Percentiles rank a stretch among this genome's conserved stretches.
phyloP scores from a whole-genome alignment of 768 basidiomycete genomes.

The Trametes gibbosa region DNA sequence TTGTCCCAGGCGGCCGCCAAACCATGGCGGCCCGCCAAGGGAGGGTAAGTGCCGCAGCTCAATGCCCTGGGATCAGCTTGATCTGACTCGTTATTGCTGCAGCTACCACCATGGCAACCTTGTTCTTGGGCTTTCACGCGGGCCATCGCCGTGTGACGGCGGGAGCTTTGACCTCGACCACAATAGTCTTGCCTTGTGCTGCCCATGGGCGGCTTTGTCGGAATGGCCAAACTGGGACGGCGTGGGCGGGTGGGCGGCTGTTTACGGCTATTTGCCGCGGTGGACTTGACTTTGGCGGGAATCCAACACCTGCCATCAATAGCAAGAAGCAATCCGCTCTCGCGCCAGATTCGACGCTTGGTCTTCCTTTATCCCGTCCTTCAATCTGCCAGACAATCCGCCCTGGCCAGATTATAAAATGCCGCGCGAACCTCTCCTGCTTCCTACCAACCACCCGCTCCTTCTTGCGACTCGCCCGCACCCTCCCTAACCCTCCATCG shows the following conservation, averaged over 20 bases:
- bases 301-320: conserved; percentile 15
- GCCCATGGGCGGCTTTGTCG: neutral
- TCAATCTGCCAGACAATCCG: conserved; percentile 7
- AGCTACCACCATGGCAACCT: neutral
- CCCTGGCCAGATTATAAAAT: conserved; percentile 2
- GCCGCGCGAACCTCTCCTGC: neutral
- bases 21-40: neutral
- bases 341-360: neutral
- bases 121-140: neutral
- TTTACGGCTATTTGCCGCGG: conserved; percentile 12
- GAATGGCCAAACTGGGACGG: neutral
- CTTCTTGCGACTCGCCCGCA: neutral
- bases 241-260: conserved; percentile 8
- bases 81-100: neutral
- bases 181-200: conserved; percentile 8
- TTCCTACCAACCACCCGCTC: neutral
- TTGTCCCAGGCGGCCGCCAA: no score
- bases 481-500: neutral
- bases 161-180: neutral
- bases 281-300: conserved; percentile 17
- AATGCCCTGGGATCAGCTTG: neutral
- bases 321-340: conserved; percentile 17
- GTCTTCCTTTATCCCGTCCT: conserved; percentile 6
- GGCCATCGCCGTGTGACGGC: neutral
- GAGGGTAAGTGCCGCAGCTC: neutral